Evolutionary conservation across 2,329 filamentous ascomycete genomes (phyloP), one percentile per base, ranked within the genome.

Genomic region (Mycosphaerella sp.): DNA sequence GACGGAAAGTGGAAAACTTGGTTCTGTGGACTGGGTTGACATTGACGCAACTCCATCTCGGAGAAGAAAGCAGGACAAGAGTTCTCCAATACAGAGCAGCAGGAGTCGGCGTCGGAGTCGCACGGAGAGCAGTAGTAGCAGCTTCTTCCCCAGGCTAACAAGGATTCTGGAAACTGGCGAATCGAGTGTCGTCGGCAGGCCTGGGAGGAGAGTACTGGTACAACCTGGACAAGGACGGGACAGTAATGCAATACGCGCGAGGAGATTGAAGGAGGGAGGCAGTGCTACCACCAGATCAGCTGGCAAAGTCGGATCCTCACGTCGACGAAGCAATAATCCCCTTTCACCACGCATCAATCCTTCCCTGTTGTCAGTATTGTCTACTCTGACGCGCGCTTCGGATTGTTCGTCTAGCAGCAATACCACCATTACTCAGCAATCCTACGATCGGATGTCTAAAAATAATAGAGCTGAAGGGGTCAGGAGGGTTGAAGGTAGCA

Each of bases 361-460:
- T 6, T 75, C 73, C 4, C 55, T 73, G 28, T 57, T 69, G 37
- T 75, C 72, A 1, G 64, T 73, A 2, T 54, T 71, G 8, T 73
- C 73, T 18, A 67, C 64, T 44, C 55, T 71, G 40, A 74, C 72
- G 2, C 67, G 68, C 44, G 62, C 63, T 8, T 73, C 72, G 12
- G 67, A 63, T 44, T 62, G 62, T 13, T 73, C 72, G 1, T 73
- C 68, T 56, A 71, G 67, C n/a, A 75, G 72, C 59, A 71, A 67
- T 49, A 72, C 71, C 1, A 75, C 73, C 3, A 66, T 74, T 10
- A 75, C 71, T 9, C 71, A 73, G 54, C 64, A 64, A 37, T 71
- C 70, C 4, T 73, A 73, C 54, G 63, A 72, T 49, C 64, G 64
- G 37, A 21, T 17, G 35, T 40, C 36, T 17, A 14, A 41, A 47